Evolutionary conservation across 805 yeast species (phyloP).

Genomic region (Yamadazyma scolyti): DNA sequence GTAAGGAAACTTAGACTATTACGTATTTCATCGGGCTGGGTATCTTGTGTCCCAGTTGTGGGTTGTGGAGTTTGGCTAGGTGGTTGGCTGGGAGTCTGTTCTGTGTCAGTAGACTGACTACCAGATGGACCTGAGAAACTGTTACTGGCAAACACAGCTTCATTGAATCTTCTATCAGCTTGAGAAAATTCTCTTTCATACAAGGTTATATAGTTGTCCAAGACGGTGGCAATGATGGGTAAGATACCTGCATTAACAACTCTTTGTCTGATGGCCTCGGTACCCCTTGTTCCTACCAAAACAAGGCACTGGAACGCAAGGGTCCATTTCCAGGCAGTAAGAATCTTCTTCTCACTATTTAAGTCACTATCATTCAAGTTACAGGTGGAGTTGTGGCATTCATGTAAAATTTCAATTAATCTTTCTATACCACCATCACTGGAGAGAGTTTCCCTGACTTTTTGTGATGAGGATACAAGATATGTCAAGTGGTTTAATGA

Average conservation of each 20-base stretch:
- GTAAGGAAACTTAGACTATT: conserved; percentile 6
- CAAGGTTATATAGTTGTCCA: conserved; percentile 72
- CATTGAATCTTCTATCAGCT: conserved; percentile 21
- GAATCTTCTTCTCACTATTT: conserved; percentile 41
- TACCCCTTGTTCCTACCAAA: conserved; percentile 87
- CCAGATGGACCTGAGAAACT: too few species aligned
- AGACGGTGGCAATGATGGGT: conserved; percentile 85
- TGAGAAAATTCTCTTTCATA: conserved; percentile 37
- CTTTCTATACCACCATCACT: conserved; percentile 91
- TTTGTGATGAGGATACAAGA: conserved; percentile 77
- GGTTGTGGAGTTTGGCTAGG: background rate
- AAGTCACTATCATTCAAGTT: conserved; percentile 26
- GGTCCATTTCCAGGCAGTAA: conserved; percentile 97
- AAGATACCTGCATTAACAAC: conserved; percentile 90
- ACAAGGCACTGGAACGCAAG: conserved; percentile 90
- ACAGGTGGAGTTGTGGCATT: conserved; percentile 51
- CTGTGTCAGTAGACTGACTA: background rate
- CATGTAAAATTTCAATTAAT: conserved; percentile 78
- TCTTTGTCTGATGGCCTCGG: conserved; percentile 77
- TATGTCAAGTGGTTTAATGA: conserved; percentile 87
- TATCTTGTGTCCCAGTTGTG: background rate
- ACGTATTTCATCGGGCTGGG: background rate
- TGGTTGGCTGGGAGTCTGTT: background rate
- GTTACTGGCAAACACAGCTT: too few species aligned
- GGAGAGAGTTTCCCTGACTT: conserved; percentile 86